phyloP scores from a whole-genome alignment of 1,139 yeast genomes.

The Yamadazyma aaseri region DNA sequence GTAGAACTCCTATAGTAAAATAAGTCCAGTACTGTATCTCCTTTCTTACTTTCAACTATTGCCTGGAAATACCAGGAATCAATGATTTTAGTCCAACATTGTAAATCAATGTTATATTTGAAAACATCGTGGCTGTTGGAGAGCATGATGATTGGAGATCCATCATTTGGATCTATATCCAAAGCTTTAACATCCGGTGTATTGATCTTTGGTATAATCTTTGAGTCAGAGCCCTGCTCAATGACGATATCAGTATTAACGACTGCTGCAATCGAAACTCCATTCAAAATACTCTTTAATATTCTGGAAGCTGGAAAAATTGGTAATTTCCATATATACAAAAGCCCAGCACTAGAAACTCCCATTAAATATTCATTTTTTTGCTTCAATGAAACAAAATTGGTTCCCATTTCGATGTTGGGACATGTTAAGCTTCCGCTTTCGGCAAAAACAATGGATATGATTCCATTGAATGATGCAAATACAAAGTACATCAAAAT shows the following conservation, averaged over 20 bases:
- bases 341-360: slow-evolving; percentile 46
- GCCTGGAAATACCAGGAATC: slow-evolving; percentile 48
- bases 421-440: slow-evolving; percentile 52
- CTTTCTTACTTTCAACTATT: slow-evolving; percentile 2
- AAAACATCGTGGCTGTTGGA: slow-evolving; percentile 35
- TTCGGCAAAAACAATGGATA: slow-evolving; percentile 69
- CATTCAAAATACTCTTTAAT: slow-evolving; percentile 31
- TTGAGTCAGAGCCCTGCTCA: slow-evolving; percentile 4
- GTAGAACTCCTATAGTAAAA: slow-evolving; percentile 14
- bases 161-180: slow-evolving; percentile 33
- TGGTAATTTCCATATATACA: slow-evolving; percentile 50
- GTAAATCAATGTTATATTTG: slow-evolving; percentile 37
- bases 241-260: slow-evolving; percentile 30
- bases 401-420: slow-evolving; percentile 59
- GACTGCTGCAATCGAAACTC: slow-evolving; percentile 53
- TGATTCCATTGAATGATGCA: slow-evolving; percentile 68
- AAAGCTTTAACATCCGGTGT: slow-evolving; percentile 29
- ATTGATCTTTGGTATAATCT: slow-evolving; percentile 8
- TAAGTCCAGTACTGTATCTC: slow-evolving; percentile 7
- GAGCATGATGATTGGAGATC: slow-evolving; percentile 42
- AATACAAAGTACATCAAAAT: slow-evolving; percentile 46
- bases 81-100: slow-evolving; percentile 45
- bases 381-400: slow-evolving; percentile 51
- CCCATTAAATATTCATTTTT: slow-evolving; percentile 55
- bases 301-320: slow-evolving; percentile 12